Evolutionary conservation across 805 yeast species (phyloP).

Genomic region (Lipomyces japonicus): DNA sequence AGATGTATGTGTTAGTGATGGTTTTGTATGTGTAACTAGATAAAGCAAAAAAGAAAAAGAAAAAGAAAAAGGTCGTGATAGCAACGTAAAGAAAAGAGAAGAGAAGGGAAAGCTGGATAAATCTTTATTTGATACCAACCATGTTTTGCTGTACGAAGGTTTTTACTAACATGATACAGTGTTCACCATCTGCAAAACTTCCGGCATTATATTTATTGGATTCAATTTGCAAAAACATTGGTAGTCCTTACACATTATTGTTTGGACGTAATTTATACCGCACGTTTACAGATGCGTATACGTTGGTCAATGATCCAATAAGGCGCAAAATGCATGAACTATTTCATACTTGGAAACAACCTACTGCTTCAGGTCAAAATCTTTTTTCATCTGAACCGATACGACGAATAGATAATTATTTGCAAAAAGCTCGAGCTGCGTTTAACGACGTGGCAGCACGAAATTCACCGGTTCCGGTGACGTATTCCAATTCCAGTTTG

Average conservation of each 20-base stretch:
- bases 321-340: slow-evolving; percentile 70
- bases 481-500: neutral
- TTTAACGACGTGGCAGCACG: slow-evolving; percentile 23
- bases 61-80: neutral
- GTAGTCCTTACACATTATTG: slow-evolving; percentile 80
- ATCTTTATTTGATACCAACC: neutral
- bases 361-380: slow-evolving; percentile 56
- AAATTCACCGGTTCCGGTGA: slow-evolving; percentile 15
- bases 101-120: neutral
- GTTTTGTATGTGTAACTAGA: neutral
- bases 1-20: too few relatives aligned
- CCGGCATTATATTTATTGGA: slow-evolving; percentile 82
- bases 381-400: slow-evolving; percentile 70
- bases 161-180: slow-evolving; percentile 32
- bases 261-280: slow-evolving; percentile 67
- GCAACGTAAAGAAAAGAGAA: neutral
- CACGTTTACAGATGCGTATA: slow-evolving; percentile 70
- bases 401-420: slow-evolving; percentile 67
- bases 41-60: neutral
- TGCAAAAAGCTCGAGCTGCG: slow-evolving; percentile 35
- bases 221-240: slow-evolving; percentile 86
- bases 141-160: neutral
- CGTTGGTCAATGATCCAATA: slow-evolving; percentile 71
- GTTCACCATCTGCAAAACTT: slow-evolving; percentile 79
- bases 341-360: slow-evolving; percentile 80